Conservation (phyloP, 352 stramenopile genomes). For the Globisporangium echinulatum region DNA sequence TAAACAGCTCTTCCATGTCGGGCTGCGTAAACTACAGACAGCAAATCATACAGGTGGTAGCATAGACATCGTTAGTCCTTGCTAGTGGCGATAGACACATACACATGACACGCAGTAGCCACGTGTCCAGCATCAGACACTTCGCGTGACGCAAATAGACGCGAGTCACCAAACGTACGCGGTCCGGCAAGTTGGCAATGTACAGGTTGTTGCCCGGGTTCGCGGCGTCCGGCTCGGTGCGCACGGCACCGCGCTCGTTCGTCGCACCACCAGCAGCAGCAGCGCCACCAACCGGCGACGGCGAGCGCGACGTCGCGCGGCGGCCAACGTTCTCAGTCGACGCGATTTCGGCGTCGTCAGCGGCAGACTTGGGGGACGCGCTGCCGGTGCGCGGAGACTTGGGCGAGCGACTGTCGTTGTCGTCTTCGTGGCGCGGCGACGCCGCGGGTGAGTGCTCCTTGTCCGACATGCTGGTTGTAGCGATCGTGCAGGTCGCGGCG, state of each 20-base stretch:
- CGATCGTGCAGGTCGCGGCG: background rate
- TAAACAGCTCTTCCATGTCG: slow-evolving; percentile 67
- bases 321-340: background rate
- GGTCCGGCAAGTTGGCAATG: slow-evolving; percentile 58
- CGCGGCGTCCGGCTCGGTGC: slow-evolving; percentile 9
- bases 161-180: slow-evolving; percentile 19
- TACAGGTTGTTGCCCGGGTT: slow-evolving; percentile 84
- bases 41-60: no score
- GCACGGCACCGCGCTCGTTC: background rate
- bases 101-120: background rate
- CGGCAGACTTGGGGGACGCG: slow-evolving; percentile 4
- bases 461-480: slow-evolving; percentile 20
- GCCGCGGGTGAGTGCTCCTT: slow-evolving; percentile 17
- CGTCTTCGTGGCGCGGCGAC: slow-evolving; percentile 14
- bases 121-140: no score
- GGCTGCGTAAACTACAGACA: slow-evolving; percentile 25
- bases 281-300: slow-evolving; percentile 8
- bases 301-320: slow-evolving; percentile 35
- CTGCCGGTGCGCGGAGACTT: slow-evolving; percentile 6
- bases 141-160: no score
- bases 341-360: background rate
- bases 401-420: slow-evolving; percentile 17
- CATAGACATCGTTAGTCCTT: no score
- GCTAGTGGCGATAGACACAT: background rate
- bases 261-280: background rate